phyloP scores from a whole-genome alignment of 2,329 filamentous ascomycete species.

The Verticillium klebahnii region DNA sequence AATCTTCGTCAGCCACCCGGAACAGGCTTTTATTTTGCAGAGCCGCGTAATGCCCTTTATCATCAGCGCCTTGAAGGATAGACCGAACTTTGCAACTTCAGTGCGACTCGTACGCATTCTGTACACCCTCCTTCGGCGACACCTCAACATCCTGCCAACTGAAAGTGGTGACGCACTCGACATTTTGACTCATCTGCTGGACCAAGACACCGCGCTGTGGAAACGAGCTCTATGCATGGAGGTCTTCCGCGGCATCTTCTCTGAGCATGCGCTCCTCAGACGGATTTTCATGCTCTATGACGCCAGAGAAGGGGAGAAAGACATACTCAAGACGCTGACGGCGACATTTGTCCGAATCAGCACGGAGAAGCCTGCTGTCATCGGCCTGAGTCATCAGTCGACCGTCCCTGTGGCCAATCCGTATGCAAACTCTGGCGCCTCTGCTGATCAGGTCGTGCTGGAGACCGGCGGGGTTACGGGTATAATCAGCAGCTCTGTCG shows the following conservation, averaged over 20 bases:
- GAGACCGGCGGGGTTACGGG: constrained; percentile 85
- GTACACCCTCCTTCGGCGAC: constrained; percentile 73
- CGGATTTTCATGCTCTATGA: constrained; percentile 81
- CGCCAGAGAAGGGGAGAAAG: constrained; percentile 63
- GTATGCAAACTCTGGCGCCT: constrained; percentile 48
- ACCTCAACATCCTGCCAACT: constrained; percentile 67
- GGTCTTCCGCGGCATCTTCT: constrained; percentile 79
- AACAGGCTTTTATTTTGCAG: constrained; percentile 76
- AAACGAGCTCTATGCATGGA: constrained; percentile 89
- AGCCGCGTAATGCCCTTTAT: constrained; percentile 78
- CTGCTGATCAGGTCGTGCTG: constrained; percentile 78
- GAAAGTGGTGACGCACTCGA: constrained; percentile 83
- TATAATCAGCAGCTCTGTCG: constrained; percentile 70
- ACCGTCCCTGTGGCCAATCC: constrained; percentile 66
- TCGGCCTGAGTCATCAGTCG: constrained; percentile 85
- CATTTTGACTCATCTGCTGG: constrained; percentile 78
- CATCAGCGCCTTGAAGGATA: constrained; percentile 71
- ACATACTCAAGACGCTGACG: constrained; percentile 76
- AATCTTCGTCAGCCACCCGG: constrained; percentile 72
- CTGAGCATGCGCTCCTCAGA: constrained; percentile 72
- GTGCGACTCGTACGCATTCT: constrained; percentile 79
- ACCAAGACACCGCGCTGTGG: constrained; percentile 81
- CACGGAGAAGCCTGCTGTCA: constrained; percentile 82
- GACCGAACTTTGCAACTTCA: constrained; percentile 73
- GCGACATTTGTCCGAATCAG: constrained; percentile 88